Evolutionary conservation across 2,329 filamentous ascomycete species (phyloP).

Genomic region (Shiraia sp.): DNA sequence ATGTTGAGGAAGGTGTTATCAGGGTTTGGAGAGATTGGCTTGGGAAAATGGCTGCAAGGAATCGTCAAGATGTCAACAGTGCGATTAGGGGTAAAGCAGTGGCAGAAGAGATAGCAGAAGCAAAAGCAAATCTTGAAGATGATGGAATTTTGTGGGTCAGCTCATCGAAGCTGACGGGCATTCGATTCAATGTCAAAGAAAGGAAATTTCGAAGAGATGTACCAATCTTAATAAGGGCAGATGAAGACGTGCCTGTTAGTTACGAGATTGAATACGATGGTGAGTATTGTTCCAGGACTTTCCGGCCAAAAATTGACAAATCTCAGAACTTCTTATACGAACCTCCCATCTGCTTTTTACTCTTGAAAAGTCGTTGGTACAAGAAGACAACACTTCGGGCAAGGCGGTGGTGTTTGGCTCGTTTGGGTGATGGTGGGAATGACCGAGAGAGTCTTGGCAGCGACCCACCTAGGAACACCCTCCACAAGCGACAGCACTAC

Average conservation of each 20-base stretch:
- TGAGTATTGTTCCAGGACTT: slow-evolving; percentile 45
- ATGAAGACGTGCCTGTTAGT: slow-evolving; percentile 68
- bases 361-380: slow-evolving; percentile 66
- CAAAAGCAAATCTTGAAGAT: slow-evolving; percentile 15
- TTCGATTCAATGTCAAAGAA: slow-evolving; percentile 68
- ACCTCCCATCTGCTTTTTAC: slow-evolving; percentile 46
- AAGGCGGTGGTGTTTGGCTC: slow-evolving; percentile 70
- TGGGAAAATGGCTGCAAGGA: slow-evolving; percentile 45
- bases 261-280: slow-evolving; percentile 76
- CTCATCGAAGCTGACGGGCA: slow-evolving; percentile 63
- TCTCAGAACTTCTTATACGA: slow-evolving; percentile 34
- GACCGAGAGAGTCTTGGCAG: slow-evolving; percentile 1
- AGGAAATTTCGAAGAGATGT: slow-evolving; percentile 50
- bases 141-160: slow-evolving; percentile 69
- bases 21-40: slow-evolving; percentile 77
- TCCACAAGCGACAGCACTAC: neutral
- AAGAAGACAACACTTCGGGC: slow-evolving; percentile 63
- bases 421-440: slow-evolving; percentile 30
- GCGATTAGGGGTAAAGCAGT: slow-evolving; percentile 26
- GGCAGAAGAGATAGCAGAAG: slow-evolving; percentile 13
- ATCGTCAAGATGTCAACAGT: slow-evolving; percentile 24
- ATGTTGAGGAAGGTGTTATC: slow-evolving; percentile 68
- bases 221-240: slow-evolving; percentile 60
- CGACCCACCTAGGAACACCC: slow-evolving; percentile 2
- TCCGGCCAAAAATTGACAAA: neutral